Base-by-base conservation (phyloP, 306 rosid genomes). In the Potentilla sterilis region DNA sequence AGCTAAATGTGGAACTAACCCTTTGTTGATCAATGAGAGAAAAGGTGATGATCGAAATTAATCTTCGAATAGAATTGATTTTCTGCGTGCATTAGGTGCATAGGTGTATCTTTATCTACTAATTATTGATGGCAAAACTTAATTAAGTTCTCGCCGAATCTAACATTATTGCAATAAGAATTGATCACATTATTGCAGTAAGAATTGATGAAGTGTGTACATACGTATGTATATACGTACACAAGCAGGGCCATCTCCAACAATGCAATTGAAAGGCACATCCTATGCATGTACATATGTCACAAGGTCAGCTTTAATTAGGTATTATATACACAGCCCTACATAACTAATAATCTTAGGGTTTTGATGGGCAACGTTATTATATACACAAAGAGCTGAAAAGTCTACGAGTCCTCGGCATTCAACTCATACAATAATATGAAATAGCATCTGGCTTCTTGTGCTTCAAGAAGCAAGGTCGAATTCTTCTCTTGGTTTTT, bases 281-380 rank as follows among this genome's bases (percentile, higher is more conserved):
- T 28, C 67, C 3, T 62, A 62, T 32, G 67, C 67, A 35, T 35
- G 43, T 35, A 63, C 68, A 63, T 63, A 63, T 63, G 68, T 63
- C 68, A 63, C 19, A 63, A 35, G 68, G 43, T 63, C 68, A 63
- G 22, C 68, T 15, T 7, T 35, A 16, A 34, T 13, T 34, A 62
- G 42, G 21, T 15, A 62, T 62, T 32, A 59, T 59, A 28, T 59
- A 24, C 40, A 12, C 37, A 4, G 8, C 19, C 40, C 9, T 16
- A 13, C 7, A 46, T 59, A 9, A 24, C 32, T n/a, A 62, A 16
- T 2, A 15, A 28, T 24, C 4, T 11, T 28, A 58, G 24, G 21
- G 59, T 19, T 16, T 24, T 58, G 63, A 12, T 58, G 10, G n/a
- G 7, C 32, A 58, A 4, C 64, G 4, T 24, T 0, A 58, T 52